These are phyloP conservation scores for Talaromyces trachyspermus DNA, from an alignment of 495 filamentous ascomycete genomes.

Conservation along the genomic window DNA sequence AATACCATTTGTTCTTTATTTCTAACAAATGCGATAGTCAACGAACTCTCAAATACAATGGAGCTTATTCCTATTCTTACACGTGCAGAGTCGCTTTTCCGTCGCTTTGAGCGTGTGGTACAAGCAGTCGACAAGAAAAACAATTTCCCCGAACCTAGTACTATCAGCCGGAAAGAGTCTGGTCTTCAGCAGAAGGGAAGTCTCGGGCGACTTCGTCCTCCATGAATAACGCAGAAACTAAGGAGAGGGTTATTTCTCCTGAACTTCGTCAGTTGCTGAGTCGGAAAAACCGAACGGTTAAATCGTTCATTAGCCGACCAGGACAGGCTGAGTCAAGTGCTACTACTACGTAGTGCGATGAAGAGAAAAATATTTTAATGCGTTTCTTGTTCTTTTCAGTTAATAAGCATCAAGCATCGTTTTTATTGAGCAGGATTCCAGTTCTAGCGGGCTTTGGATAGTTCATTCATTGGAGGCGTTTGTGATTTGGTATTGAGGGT, in stretches of 20 bases:
- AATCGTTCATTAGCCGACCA: neutral
- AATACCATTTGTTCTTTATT: conserved; percentile 10
- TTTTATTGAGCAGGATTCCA: too few relatives aligned
- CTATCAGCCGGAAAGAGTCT: conserved; percentile 17
- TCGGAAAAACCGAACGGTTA: conserved; percentile 45
- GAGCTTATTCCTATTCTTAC: conserved; percentile 78
- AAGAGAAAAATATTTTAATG: too few relatives aligned
- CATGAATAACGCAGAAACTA: conserved; percentile 3
- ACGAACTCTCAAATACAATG: conserved; percentile 89
- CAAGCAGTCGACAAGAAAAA: conserved; percentile 83
- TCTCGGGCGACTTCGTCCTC: conserved; percentile 3
- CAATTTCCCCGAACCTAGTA: conserved; percentile 60
- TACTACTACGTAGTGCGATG: neutral
- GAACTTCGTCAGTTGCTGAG: conserved; percentile 73
- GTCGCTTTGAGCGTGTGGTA: conserved; percentile 75
- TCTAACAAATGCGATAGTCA: conserved; percentile 65
- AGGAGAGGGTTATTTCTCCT: conserved; percentile 62
- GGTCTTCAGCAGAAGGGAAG: conserved; percentile 13
- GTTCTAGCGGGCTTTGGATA: too few relatives aligned
- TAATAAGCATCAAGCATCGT: neutral
- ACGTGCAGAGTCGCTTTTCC: conserved; percentile 81
- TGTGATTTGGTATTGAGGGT: too few relatives aligned
- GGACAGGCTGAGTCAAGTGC: neutral
- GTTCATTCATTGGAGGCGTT: too few relatives aligned
- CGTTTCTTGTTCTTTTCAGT: too few relatives aligned